Evolutionary conservation across 2,329 filamentous ascomycete species (phyloP), one percentile per base, ranked within the genome.

Genomic region (Aspergillus ochraceus): DNA sequence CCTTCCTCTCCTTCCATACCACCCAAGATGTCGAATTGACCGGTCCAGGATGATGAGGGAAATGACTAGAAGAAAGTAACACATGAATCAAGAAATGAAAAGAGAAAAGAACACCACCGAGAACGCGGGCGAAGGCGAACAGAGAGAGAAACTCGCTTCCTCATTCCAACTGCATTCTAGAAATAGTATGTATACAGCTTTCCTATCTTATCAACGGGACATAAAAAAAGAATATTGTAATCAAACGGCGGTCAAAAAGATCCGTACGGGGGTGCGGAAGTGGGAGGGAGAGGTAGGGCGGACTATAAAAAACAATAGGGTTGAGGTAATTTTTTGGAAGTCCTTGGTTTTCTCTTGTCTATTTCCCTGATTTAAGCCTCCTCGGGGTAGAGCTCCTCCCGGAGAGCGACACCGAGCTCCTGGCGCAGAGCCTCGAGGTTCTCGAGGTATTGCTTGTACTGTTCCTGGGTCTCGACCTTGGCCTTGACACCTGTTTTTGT

Each of bases 401-500:
- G 96, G 71, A 97, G 86, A 68, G 87, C 83, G 72, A 98, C 87
- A 71, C 94, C 94, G 65, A 98, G 88, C 84, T 98, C 94, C 85
- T 96, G 91, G 73, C 93, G 89, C 74, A 98, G 84, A 66, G 89
- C 85, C 85, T 96, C 92, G 70, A 99, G 91, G 83, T 97, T 91
- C 75, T 91, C 85, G 63, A 99, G 88, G 82, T 81, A 81, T 96
- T 97, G 84, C 97, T 97, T 86, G 84, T 99, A 99, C 84, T 99
- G 95, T 74, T 87, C 87, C 81, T 92, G 90, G 88, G 96, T 99
- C 87, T 99, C 95, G 71, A 98, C 95, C 88, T 99, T 99, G 81
- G 92, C 91, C 84, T 97, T 97, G 86, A 99, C 90, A 75, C 94
- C 93, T 97, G 73, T 74, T 61, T 36, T 36, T 36, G 11, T 52